These are phyloP conservation scores for Aureobasidium sp. DNA, from an alignment of 2,329 filamentous ascomycete species.

Conservation along the genomic window DNA sequence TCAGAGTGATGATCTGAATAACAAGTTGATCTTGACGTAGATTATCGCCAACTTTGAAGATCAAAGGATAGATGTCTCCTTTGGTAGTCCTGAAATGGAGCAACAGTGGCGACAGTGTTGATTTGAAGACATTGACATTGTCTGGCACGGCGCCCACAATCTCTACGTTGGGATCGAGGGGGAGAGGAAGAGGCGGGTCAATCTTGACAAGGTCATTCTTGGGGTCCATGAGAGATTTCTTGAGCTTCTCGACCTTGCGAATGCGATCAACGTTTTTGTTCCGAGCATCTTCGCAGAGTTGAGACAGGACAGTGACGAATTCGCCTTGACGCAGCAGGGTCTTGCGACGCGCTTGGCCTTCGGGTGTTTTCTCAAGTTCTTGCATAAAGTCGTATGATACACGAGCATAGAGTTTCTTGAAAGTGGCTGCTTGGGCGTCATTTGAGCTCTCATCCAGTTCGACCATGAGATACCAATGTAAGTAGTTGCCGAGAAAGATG, in stretches of 20 bases:
- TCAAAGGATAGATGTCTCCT: conserved; percentile 74
- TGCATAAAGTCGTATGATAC: conserved; percentile 96
- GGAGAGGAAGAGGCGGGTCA: conserved; percentile 77
- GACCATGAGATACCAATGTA: conserved; percentile 98
- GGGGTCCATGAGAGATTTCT: conserved; percentile 74
- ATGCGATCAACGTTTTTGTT: conserved; percentile 67
- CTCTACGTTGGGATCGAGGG: conserved; percentile 74
- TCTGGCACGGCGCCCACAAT: conserved; percentile 75
- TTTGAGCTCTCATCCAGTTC: conserved; percentile 75
- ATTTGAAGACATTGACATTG: conserved; percentile 90
- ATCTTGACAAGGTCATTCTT: conserved; percentile 81
- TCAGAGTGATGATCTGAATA: conserved; percentile 93
- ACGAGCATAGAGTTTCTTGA: conserved; percentile 80
- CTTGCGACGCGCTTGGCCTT: conserved; percentile 64
- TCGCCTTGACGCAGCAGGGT: conserved; percentile 80
- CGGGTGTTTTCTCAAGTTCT: conserved; percentile 63
- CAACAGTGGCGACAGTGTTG: conserved; percentile 82
- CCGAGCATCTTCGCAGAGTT: conserved; percentile 82
- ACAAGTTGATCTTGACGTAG: conserved; percentile 94
- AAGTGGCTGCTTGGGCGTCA: conserved; percentile 45
- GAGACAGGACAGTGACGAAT: conserved; percentile 75
- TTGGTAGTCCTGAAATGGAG: conserved; percentile 78
- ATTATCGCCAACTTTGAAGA: conserved; percentile 97
- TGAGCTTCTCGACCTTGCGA: conserved; percentile 75
- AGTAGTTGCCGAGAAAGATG: conserved; percentile 84